Conservation (phyloP, 129 eudicot genomes). For the carrot (Daucus carota) region DH1_v3.0 NC_030384.2:44556001-44556500, state of each 20-base stretch:
- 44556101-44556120: background rate
- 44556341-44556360: conserved; percentile 9
- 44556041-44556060: conserved; percentile 89
- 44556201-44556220: background rate
- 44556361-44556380: conserved; percentile 8
- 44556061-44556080: background rate
- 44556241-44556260: conserved; percentile 99
- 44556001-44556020: conserved; percentile 90
- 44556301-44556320: conserved; percentile 92
- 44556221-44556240: conserved; percentile 26
- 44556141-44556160: background rate
- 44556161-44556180: background rate
- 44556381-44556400: background rate
- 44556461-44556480: background rate
- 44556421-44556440: background rate
- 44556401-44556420: background rate
- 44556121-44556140: background rate
- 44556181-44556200: background rate
- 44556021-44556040: conserved; percentile 85
- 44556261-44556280: conserved; percentile 87
- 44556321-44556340: conserved; percentile 42
- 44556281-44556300: conserved; percentile 85
- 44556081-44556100: conserved; percentile 1
- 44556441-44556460: background rate
- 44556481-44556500: background rate